Evolutionary conservation across 2,329 filamentous ascomycete species (phyloP), one percentile per base, ranked within the genome.

Genomic region (Sporothrix phasma): DNA sequence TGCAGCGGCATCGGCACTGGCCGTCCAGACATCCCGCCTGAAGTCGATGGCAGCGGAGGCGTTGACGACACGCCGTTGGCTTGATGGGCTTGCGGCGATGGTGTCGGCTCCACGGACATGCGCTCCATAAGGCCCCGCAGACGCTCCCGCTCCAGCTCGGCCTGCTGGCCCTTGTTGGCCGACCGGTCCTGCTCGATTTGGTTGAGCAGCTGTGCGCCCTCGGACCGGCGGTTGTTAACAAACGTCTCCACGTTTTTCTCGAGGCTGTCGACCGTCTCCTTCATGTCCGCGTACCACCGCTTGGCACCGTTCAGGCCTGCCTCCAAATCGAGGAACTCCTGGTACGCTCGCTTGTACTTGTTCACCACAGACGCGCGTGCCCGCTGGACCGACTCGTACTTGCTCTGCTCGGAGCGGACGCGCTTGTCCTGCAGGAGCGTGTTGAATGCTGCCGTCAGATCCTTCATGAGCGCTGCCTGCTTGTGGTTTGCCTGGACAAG

Each of bases 191-290:
- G 86, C 74, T 96, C 92, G 67, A 99, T 99, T 69, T 92, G 88
- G 69, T 85, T 86, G 41, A 99, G 83, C 5, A 99, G 82, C 73
- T 96, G 90, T 0, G 91, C 90, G 3, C 94, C 94, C 77, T 99
- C 94, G 0, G 90, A 88, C 66, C 92, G 81, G 61, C 94, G 85
- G 74, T 99, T 99, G 78, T 92, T 95, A 68, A 99, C 92, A 76
- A 99, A 99, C 0, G 89, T 89, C 69, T 97, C 93, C 1, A 99
- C 94, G 70, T 99, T 99, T 81, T 96, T 94, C 70, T 92, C 86
- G 46, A 97, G 79, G 72, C 90, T 96, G 69, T 93, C 89, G 0
- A 95, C 91, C 0, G 92, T 97, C 68, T 97, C 92, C 70, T 88
- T 89, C 92, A 97, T 99, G 73, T 97, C 94, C 3, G 84, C 83